A percentile compares a stretch with the other conserved stretches of the same genome.
Conservation (phyloP, 2,329 filamentous ascomycete species). For the Aspergillus brasiliensis region DNA sequence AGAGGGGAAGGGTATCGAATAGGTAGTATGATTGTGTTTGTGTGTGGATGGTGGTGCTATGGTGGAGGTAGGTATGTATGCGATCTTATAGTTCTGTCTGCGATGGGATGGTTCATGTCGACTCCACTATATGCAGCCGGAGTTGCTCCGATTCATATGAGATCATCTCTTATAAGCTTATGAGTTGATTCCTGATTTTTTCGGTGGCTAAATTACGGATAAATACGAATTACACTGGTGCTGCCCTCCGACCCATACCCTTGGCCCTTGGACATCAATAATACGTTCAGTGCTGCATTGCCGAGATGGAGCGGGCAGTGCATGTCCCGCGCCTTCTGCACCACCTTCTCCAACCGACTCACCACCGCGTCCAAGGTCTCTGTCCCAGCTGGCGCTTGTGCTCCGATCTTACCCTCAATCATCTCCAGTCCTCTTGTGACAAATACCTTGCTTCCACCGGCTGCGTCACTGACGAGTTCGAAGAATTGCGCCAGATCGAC, state of each 20-base stretch:
- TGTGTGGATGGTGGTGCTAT: background rate
- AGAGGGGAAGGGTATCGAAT: background rate
- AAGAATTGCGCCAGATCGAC: conserved; percentile 50
- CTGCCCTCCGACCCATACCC: conserved; percentile 34
- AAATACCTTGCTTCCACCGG: conserved; percentile 51
- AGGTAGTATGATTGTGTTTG: background rate
- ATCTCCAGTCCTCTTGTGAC: conserved; percentile 42
- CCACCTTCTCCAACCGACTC: conserved; percentile 42
- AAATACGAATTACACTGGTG: conserved; percentile 37
- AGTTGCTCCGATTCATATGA: conserved; percentile 19
- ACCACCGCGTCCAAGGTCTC: conserved; percentile 42
- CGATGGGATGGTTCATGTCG: background rate
- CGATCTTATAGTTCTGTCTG: background rate
- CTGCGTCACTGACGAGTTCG: conserved; percentile 51
- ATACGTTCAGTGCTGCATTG: conserved; percentile 39
- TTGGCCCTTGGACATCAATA: conserved; percentile 35
- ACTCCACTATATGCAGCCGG: conserved; percentile 10
- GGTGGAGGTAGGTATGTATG: background rate
- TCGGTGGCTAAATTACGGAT: conserved; percentile 19
- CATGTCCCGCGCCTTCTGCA: conserved; percentile 45
- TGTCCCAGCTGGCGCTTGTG: conserved; percentile 33
- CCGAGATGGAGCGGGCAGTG: conserved; percentile 43
- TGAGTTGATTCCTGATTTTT: background rate
- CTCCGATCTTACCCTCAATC: conserved; percentile 32
- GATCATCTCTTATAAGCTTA: background rate